phyloP scores from a whole-genome alignment of 805 yeast species.

The Yarrowia sp. region DNA sequence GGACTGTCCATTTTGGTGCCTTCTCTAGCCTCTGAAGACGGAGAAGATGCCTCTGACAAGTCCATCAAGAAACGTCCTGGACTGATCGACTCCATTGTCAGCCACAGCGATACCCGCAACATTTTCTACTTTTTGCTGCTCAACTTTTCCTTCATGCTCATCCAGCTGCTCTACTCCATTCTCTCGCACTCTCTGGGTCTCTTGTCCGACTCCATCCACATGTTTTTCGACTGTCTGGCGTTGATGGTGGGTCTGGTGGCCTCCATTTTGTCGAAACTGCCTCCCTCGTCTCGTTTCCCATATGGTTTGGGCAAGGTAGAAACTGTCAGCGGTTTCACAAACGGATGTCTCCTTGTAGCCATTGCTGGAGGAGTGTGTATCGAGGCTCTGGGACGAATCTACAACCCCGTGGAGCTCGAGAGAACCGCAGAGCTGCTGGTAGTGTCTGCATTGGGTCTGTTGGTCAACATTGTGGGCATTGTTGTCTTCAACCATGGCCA shows the following conservation, averaged over 20 bases:
- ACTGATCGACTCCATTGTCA: constrained; percentile 39
- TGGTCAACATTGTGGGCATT: constrained; percentile 88
- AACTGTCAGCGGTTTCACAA: constrained; percentile 91
- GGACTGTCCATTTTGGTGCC: constrained; percentile 29
- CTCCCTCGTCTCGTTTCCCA: constrained; percentile 70
- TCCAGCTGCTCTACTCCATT: constrained; percentile 87
- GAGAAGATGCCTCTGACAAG: not conserved
- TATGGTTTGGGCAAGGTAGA: constrained; percentile 83
- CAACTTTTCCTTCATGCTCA: constrained; percentile 89
- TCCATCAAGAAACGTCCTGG: constrained; percentile 14
- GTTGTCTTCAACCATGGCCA: constrained; percentile 92
- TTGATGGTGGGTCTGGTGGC: constrained; percentile 87
- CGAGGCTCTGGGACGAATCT: constrained; percentile 79
- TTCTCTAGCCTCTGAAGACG: constrained; percentile 6
- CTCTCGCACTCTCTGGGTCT: constrained; percentile 89
- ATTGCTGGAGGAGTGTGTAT: constrained; percentile 84
- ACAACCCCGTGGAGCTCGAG: constrained; percentile 71
- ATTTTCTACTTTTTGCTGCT: constrained; percentile 82
- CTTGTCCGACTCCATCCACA: constrained; percentile 89
- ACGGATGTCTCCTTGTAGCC: constrained; percentile 82
- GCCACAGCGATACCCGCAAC: constrained; percentile 74
- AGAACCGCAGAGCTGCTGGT: constrained; percentile 79
- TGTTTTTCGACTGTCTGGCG: constrained; percentile 94
- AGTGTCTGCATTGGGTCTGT: constrained; percentile 77
- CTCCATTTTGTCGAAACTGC: constrained; percentile 58